phyloP scores from a whole-genome alignment of 2,329 filamentous ascomycete genomes.

The Colletotrichum somersetense region DNA sequence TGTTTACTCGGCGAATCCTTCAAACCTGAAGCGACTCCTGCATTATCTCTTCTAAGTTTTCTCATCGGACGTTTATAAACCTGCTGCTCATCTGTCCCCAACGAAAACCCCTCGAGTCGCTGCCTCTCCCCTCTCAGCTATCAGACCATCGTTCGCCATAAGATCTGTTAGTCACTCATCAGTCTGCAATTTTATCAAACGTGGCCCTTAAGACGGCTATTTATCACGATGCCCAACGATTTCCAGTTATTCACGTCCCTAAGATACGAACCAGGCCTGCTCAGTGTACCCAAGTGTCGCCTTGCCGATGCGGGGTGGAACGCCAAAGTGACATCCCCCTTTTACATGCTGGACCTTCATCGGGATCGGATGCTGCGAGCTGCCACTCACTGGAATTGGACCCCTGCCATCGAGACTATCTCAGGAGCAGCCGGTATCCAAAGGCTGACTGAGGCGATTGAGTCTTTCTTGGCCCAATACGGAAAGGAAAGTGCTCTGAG shows the following conservation, averaged over 20 bases:
- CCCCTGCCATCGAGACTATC: slow-evolving; percentile 58
- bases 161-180: background rate
- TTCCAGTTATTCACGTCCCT: slow-evolving; percentile 79
- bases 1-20: background rate
- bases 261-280: slow-evolving; percentile 75
- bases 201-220: background rate
- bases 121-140: background rate
- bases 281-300: slow-evolving; percentile 54
- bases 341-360: slow-evolving; percentile 86
- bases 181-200: background rate
- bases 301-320: slow-evolving; percentile 65
- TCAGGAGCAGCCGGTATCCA: slow-evolving; percentile 60
- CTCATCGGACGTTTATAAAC: background rate
- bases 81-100: background rate
- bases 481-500: slow-evolving; percentile 54
- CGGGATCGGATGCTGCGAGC: slow-evolving; percentile 80
- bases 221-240: slow-evolving; percentile 51
- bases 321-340: slow-evolving; percentile 66
- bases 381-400: slow-evolving; percentile 69
- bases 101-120: background rate
- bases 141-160: too few relatives aligned
- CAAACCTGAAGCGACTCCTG: background rate
- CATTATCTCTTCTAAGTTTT: background rate
- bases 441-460: slow-evolving; percentile 50
- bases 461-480: slow-evolving; percentile 52